Conservation (phyloP, 2,329 filamentous ascomycete species). For the Colletotrichum liriopes region DNA sequence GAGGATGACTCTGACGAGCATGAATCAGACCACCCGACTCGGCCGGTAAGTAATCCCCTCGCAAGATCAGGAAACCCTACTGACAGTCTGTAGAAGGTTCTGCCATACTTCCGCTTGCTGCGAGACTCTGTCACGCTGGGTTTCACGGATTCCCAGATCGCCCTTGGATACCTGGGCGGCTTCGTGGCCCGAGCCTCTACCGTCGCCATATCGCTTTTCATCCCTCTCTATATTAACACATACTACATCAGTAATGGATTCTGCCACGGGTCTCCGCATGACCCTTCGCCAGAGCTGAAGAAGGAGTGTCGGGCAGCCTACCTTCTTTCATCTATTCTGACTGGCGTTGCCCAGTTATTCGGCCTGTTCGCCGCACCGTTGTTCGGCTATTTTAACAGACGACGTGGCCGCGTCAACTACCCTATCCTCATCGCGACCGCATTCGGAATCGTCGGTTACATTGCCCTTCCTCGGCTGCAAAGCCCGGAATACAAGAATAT, state of each 20-base stretch:
- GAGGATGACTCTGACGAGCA: constrained; percentile 35
- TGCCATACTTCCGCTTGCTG: constrained; percentile 74
- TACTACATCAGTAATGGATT: constrained; percentile 88
- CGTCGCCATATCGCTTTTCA: constrained; percentile 94
- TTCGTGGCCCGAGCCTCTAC: constrained; percentile 96
- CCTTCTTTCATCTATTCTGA: constrained; percentile 87
- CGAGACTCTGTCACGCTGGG: constrained; percentile 78
- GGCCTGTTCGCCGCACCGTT: constrained; percentile 88
- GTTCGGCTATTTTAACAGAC: constrained; percentile 89
- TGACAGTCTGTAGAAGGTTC: constrained; percentile 51
- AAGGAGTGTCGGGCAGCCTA: constrained; percentile 90
- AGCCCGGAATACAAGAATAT: constrained; percentile 81
- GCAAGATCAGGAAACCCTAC: not conserved
- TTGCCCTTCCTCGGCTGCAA: constrained; percentile 79
- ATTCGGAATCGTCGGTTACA: constrained; percentile 84
- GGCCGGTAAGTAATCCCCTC: constrained; percentile 48
- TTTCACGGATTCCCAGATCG: constrained; percentile 83
- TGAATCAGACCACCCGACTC: constrained; percentile 44
- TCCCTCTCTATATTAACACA: constrained; percentile 92
- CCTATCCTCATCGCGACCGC: constrained; percentile 81
- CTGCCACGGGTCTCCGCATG: constrained; percentile 78
- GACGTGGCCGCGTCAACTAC: constrained; percentile 76
- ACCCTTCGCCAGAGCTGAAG: constrained; percentile 82
- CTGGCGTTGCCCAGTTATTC: constrained; percentile 89
- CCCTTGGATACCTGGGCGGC: constrained; percentile 90